phyloP scores from a whole-genome alignment of 2,329 filamentous ascomycete genomes.

The Periconia digitata region DNA sequence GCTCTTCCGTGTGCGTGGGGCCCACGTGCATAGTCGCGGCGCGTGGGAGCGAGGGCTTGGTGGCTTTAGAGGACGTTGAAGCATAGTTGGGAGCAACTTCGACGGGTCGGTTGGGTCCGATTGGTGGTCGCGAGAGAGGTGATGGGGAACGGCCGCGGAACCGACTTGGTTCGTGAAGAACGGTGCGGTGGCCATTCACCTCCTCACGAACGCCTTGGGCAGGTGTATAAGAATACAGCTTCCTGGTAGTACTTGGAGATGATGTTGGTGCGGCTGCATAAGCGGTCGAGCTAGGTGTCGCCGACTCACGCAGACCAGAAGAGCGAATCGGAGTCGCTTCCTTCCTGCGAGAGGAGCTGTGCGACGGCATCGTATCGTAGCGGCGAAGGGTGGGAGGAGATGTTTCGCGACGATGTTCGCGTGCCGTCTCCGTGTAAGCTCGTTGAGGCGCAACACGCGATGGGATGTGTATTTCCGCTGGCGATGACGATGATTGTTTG shows the following conservation, averaged over 20 bases:
- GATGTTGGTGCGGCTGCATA: constrained; percentile 19
- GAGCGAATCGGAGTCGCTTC: constrained; percentile 21
- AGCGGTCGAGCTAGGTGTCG: constrained; percentile 15
- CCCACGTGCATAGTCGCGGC: constrained; percentile 29
- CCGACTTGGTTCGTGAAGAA: constrained; percentile 35
- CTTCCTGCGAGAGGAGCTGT: constrained; percentile 29
- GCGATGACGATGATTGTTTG: constrained; percentile 42
- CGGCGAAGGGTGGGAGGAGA: constrained; percentile 42
- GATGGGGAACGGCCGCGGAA: constrained; percentile 28
- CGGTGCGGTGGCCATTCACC: constrained; percentile 31
- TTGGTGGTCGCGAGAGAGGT: constrained; percentile 35
- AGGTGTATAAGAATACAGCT: constrained; percentile 32
- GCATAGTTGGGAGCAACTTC: constrained; percentile 18
- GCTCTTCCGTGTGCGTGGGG: constrained; percentile 21
- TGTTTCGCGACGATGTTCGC: constrained; percentile 28
- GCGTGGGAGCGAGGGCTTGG: constrained; percentile 22
- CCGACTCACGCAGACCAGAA: constrained; percentile 36
- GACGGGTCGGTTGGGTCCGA: constrained; percentile 32
- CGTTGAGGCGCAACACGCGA: constrained; percentile 26
- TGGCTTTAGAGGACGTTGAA: constrained; percentile 15
- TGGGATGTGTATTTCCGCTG: constrained; percentile 35
- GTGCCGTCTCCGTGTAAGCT: constrained; percentile 29
- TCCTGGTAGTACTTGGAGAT: constrained; percentile 23
- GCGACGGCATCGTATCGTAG: constrained; percentile 47
- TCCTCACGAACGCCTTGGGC: constrained; percentile 24